phyloP scores from a whole-genome alignment of 805 yeast genomes.

The Priceomyces melissophilus region DNA sequence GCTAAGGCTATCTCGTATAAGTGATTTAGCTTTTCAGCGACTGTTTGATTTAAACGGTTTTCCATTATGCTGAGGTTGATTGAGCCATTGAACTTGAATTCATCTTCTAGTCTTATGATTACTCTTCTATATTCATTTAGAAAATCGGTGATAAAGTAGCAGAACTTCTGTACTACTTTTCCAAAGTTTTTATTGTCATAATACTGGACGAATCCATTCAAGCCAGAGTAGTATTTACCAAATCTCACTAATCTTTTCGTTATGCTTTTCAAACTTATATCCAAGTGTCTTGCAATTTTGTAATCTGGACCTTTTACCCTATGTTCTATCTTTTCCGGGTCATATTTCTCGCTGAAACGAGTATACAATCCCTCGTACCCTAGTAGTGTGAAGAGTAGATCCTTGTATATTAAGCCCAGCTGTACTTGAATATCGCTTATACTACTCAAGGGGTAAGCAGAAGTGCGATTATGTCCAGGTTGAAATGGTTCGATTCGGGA shows the following conservation, averaged over 20 bases:
- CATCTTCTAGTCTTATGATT: conserved; percentile 48
- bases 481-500: conserved; percentile 10
- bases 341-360: conserved; percentile 60
- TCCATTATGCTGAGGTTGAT: conserved; percentile 63
- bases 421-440: conserved; percentile 52
- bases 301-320: conserved; percentile 70
- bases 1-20: conserved; percentile 54
- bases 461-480: conserved; percentile 17
- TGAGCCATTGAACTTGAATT: conserved; percentile 43
- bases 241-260: conserved; percentile 55
- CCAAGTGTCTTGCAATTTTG: conserved; percentile 67
- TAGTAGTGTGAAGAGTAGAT: conserved; percentile 60
- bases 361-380: conserved; percentile 80
- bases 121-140: conserved; percentile 23
- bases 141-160: conserved; percentile 48
- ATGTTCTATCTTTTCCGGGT: conserved; percentile 39
- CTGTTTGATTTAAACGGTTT: conserved; percentile 23
- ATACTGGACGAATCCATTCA: conserved; percentile 56
- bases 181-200: conserved; percentile 63
- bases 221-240: conserved; percentile 61
- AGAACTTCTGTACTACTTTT: conserved; percentile 67
- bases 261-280: conserved; percentile 67
- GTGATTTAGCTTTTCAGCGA: conserved; percentile 41
- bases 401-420: conserved; percentile 70
- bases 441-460: conserved; percentile 46